phyloP scores from a whole-genome alignment of 495 filamentous ascomycete species.

The Hypoxylon fuscum region DNA sequence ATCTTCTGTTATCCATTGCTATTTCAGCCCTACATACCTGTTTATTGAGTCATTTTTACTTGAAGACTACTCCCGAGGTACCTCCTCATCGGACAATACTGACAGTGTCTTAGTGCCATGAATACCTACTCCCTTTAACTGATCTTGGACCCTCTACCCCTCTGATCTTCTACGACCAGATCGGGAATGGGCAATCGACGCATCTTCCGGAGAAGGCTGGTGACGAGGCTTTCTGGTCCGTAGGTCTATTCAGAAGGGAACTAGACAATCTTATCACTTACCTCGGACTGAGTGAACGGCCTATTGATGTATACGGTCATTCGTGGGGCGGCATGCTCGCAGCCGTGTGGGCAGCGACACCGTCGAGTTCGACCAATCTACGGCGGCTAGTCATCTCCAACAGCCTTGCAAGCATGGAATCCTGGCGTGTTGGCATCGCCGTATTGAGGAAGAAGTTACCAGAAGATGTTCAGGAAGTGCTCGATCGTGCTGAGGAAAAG shows the following conservation, averaged over 20 bases:
- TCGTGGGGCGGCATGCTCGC: conserved; percentile 64
- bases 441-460: conserved; percentile 29
- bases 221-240: conserved; percentile 57
- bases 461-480: conserved; percentile 23
- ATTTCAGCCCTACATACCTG: no score
- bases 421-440: conserved; percentile 20
- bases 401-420: conserved; percentile 41
- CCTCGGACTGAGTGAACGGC: conserved; percentile 44
- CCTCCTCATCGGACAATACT: no score
- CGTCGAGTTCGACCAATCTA: conserved; percentile 34
- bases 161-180: conserved; percentile 63
- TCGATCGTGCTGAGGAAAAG: conserved; percentile 34
- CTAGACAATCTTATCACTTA: conserved; percentile 57
- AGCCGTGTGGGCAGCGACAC: conserved; percentile 45
- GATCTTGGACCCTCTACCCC: conserved; percentile 48
- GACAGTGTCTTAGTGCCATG: no score
- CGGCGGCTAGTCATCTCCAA: conserved; percentile 33
- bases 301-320: conserved; percentile 59
- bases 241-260: conserved; percentile 57
- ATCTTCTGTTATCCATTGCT: no score
- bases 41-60: no score
- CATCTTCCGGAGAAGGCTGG: conserved; percentile 53
- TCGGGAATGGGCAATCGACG: conserved; percentile 59
- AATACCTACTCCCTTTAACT: conserved; percentile 52
- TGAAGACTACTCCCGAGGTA: no score